Percentiles rank a stretch among this genome's conserved stretches.
Evolutionary conservation across 2,329 filamentous ascomycete genomes (phyloP).

Genomic region (Penicillium olsonii): DNA sequence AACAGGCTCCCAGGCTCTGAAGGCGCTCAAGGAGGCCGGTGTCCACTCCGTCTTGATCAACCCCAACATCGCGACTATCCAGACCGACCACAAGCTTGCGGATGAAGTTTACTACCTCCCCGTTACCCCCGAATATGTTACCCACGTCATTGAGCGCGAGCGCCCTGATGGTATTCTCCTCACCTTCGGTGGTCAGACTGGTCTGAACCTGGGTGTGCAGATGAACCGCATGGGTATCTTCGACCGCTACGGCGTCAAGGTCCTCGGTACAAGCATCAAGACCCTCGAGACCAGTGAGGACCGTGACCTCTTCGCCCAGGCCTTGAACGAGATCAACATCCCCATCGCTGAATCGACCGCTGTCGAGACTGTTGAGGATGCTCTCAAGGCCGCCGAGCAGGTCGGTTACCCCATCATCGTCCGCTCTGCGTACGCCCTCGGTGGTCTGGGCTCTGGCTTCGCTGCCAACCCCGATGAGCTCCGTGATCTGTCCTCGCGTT

Average conservation of each 20-base stretch:
- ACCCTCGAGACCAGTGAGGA: constrained; percentile 95
- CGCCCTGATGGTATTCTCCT: constrained; percentile 95
- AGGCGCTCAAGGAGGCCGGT: constrained; percentile 93
- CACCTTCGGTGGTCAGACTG: constrained; percentile 96
- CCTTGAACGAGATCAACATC: constrained; percentile 94
- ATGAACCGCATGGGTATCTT: constrained; percentile 97
- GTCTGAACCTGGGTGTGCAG: constrained; percentile 92
- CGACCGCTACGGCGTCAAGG: constrained; percentile 91
- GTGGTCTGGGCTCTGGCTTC: constrained; percentile 94
- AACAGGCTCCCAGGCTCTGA: constrained; percentile 88
- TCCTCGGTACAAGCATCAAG: constrained; percentile 90
- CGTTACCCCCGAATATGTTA: constrained; percentile 95
- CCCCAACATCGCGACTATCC: constrained; percentile 97
- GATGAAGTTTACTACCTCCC: constrained; percentile 98
- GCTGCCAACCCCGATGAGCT: constrained; percentile 93
- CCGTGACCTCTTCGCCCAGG: constrained; percentile 92
- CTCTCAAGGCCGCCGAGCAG: constrained; percentile 78
- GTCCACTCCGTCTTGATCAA: constrained; percentile 92
- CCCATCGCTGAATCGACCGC: constrained; percentile 96
- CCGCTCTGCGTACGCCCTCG: constrained; percentile 92
- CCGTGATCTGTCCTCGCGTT: constrained; percentile 87
- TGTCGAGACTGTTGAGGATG: constrained; percentile 87
- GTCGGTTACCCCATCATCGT: constrained; percentile 98
- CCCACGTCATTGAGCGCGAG: constrained; percentile 95
- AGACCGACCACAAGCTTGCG: constrained; percentile 92